Conservation (phyloP, 768 basidiomycete genomes). For the Pisolithus orientalis region DNA sequence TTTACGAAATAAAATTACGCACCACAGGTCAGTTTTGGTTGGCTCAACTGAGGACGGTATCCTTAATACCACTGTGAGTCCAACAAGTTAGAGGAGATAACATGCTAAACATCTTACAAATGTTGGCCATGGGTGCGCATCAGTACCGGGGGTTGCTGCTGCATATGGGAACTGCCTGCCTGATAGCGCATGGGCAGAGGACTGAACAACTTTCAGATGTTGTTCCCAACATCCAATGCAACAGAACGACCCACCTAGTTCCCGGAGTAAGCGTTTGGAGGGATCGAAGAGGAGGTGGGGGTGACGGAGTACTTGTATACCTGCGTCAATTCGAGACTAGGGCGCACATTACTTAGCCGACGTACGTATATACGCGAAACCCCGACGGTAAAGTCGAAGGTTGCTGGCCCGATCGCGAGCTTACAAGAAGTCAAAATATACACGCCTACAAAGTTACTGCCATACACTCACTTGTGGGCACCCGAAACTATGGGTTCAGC, state of each 20-base stretch:
- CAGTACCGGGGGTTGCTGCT: neutral
- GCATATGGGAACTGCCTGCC: neutral
- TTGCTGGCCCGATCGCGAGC: conserved; percentile 6
- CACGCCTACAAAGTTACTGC: neutral
- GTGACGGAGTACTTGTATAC: conserved; percentile 11
- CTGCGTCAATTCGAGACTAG: neutral
- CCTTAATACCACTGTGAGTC: neutral
- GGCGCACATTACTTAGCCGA: neutral
- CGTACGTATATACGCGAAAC: conserved; percentile 17
- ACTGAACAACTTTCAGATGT: neutral
- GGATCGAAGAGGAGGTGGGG: conserved; percentile 13
- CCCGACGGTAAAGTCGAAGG: conserved; percentile 18
- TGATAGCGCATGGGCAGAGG: neutral
- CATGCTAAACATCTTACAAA: neutral
- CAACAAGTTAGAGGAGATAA: neutral
- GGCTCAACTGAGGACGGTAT: neutral
- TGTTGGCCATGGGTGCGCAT: neutral
- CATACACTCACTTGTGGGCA: conserved; percentile 14
- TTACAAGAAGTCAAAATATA: neutral
- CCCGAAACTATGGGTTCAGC: conserved; percentile 6
- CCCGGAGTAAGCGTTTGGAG: conserved; percentile 26
- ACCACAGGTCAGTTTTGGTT: neutral
- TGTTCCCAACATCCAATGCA: too few relatives aligned
- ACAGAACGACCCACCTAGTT: conserved; percentile 17
- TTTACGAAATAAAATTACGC: neutral